Evolutionary conservation across 257 asterid genomes (phyloP).

Genomic region (Euphrasia confusa): DNA sequence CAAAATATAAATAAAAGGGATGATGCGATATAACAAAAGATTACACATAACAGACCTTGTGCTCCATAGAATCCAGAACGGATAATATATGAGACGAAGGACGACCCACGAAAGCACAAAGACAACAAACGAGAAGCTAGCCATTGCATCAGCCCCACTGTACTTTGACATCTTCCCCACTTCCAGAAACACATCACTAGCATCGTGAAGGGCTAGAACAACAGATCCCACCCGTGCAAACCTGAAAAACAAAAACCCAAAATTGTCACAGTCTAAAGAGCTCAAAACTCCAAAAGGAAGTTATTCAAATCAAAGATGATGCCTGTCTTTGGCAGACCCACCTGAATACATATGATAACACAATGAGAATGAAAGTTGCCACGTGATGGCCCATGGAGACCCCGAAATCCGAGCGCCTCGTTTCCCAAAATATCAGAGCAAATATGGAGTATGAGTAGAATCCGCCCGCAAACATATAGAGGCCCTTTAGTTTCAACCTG

Average conservation of each 20-base stretch:
- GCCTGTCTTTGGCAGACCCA: constrained; percentile 27
- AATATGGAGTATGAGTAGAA: constrained; percentile 91
- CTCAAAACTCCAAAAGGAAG: neutral
- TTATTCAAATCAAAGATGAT: neutral
- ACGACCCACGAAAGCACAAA: constrained; percentile 88
- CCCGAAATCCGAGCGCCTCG: constrained; percentile 96
- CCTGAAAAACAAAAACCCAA: constrained; percentile 40
- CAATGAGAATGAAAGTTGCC: constrained; percentile 78
- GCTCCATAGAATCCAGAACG: constrained; percentile 97
- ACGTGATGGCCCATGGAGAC: constrained; percentile 97
- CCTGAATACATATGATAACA: constrained; percentile 74
- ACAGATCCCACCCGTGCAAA: constrained; percentile 93
- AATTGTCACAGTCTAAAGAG: neutral
- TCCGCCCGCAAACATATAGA: constrained; percentile 85
- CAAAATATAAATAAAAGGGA: neutral
- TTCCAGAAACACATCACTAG: constrained; percentile 93
- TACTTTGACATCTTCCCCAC: constrained; percentile 98
- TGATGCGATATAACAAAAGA: neutral
- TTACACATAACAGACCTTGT: constrained; percentile 55
- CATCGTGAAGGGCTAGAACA: constrained; percentile 95
- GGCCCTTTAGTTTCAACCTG: constrained; percentile 90
- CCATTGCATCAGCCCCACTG: constrained; percentile 79
- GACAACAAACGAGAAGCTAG: constrained; percentile 81
- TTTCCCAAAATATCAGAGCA: constrained; percentile 95
- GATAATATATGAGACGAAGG: constrained; percentile 88